Conservation (phyloP, 1,284 basidiomycete genomes). For the Pyrrhoderma noxium region DNA sequence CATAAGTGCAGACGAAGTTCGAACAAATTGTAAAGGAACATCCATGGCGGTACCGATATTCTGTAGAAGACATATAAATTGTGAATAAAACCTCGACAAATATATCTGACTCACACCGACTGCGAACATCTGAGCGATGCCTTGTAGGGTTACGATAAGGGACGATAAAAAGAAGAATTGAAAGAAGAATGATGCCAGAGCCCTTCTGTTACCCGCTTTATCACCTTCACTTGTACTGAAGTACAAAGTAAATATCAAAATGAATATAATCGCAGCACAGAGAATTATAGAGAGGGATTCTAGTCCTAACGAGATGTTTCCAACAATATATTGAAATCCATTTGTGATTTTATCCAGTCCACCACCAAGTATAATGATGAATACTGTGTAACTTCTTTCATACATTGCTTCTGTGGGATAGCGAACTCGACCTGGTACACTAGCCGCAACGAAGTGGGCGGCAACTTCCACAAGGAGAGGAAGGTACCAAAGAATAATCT, state of each 20-base stretch:
- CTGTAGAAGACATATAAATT: neutral
- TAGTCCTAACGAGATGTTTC: constrained; percentile 12
- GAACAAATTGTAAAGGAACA: constrained; percentile 13
- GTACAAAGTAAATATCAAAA: constrained; percentile 15
- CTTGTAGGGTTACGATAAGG: constrained; percentile 13
- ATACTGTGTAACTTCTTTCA: constrained; percentile 13
- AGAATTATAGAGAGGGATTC: constrained; percentile 14
- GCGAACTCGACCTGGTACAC: constrained; percentile 14
- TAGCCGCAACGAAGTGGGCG: constrained; percentile 14
- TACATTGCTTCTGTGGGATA: constrained; percentile 16
- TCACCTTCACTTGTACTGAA: constrained; percentile 16
- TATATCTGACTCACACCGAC: constrained; percentile 10
- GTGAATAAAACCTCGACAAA: neutral
- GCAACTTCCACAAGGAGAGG: constrained; percentile 17
- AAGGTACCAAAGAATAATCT: constrained; percentile 18
- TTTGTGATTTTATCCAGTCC: constrained; percentile 19
- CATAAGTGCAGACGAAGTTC: constrained; percentile 1
- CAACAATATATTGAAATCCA: constrained; percentile 18
- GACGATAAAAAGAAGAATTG: constrained; percentile 12
- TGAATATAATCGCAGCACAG: constrained; percentile 16
- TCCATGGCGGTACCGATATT: constrained; percentile 14
- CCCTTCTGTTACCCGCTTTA: constrained; percentile 9
- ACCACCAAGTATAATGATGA: constrained; percentile 18
- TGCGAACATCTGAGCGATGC: constrained; percentile 4
- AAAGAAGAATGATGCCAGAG: constrained; percentile 9